Evolutionary conservation across 1,284 basidiomycete species (phyloP).

Genomic region (Naganishia cerealis): DNA sequence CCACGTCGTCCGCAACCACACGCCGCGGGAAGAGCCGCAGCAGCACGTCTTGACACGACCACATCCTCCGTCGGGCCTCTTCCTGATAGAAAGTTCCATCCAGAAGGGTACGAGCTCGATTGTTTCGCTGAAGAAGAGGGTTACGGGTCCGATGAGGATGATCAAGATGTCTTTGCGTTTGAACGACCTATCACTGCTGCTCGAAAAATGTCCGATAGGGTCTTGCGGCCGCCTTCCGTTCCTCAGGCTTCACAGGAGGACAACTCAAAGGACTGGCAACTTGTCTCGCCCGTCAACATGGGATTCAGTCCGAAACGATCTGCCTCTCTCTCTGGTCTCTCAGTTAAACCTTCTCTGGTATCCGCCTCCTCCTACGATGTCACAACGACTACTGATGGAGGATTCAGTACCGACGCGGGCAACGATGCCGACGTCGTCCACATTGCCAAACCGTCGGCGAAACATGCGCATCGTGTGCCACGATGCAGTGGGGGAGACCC

Average conservation of each 20-base stretch:
- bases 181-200: slow-evolving; percentile 45
- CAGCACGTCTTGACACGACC: slow-evolving; percentile 36
- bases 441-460: not conserved
- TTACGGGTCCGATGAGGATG: slow-evolving; percentile 40
- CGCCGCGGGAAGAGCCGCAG: not conserved
- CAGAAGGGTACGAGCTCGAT: slow-evolving; percentile 36
- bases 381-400: slow-evolving; percentile 4
- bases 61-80: slow-evolving; percentile 45
- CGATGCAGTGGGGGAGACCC: not conserved
- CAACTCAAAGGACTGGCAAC: slow-evolving; percentile 3
- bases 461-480: slow-evolving; percentile 4
- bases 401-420: not conserved
- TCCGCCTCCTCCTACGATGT: slow-evolving; percentile 3
- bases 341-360: slow-evolving; percentile 3
- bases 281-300: not conserved
- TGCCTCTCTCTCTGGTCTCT: not conserved
- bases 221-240: not conserved
- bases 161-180: slow-evolving; percentile 47
- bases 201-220: slow-evolving; percentile 25
- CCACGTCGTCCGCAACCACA: not conserved
- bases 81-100: slow-evolving; percentile 37
- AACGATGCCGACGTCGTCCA: not conserved
- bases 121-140: slow-evolving; percentile 43
- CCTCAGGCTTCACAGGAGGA: not conserved
- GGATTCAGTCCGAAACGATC: not conserved